Evolutionary conservation across 352 stramenopile genomes (phyloP).

Genomic region (Phytopythium cucurbitacearum): DNA sequence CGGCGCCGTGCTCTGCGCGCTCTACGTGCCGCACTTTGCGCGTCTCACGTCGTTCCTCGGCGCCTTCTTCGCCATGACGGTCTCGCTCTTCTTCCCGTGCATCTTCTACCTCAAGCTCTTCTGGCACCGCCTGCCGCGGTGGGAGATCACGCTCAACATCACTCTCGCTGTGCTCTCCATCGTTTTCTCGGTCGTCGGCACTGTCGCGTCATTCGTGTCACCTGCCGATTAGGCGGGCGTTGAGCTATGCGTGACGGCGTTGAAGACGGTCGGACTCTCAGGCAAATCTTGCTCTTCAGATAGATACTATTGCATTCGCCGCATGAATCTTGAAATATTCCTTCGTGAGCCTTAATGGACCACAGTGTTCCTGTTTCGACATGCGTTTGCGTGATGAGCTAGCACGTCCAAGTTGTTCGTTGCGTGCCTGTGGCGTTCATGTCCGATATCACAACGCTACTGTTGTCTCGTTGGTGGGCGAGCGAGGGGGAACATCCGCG

Average conservation of each 20-base stretch:
- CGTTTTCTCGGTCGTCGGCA: conserved; percentile 70
- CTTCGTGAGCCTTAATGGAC: no score
- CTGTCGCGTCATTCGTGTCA: conserved; percentile 74
- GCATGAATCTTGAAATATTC: no score
- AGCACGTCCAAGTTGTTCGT: background rate
- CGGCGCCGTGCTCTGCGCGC: conserved; percentile 46
- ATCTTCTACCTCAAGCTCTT: conserved; percentile 88
- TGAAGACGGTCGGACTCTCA: background rate
- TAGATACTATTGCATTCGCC: background rate
- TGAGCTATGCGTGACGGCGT: no score
- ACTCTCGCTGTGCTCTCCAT: conserved; percentile 54
- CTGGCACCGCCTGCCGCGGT: conserved; percentile 29
- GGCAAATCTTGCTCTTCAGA: background rate
- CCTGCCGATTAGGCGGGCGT: conserved; percentile 38
- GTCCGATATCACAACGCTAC: no score
- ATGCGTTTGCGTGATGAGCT: background rate
- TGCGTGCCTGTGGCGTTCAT: no score
- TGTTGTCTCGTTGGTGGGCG: no score
- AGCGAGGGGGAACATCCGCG: no score
- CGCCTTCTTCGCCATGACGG: conserved; percentile 83
- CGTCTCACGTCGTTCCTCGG: conserved; percentile 81
- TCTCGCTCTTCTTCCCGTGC: conserved; percentile 80
- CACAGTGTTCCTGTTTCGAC: no score
- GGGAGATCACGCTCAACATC: conserved; percentile 52
- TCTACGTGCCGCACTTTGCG: conserved; percentile 83